Base-by-base conservation (phyloP, 768 basidiomycete genomes). In the Trametes coccinea region DNA sequence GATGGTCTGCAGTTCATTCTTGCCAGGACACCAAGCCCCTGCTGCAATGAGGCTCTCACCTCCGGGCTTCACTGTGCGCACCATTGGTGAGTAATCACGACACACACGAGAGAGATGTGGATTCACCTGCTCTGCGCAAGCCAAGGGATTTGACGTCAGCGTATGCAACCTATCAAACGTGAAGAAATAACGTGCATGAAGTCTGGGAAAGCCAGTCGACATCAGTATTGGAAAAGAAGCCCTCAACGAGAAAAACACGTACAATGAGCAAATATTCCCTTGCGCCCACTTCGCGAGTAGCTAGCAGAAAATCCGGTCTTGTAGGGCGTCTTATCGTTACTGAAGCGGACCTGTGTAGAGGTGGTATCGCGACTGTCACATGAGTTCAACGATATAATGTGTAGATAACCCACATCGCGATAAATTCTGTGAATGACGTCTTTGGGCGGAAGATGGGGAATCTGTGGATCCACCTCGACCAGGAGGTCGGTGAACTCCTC, bases 291-390 rank as follows among this genome's bases (percentile, higher is more conserved):
- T 49, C 97, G 80, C 3, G 93, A 95, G 66, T 95, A 92, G 56
- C 87, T 89, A 0, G 92, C 90, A 0, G 89, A 89, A 34, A 98
- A 81, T 9, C 80, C 80, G 5, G 74, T 83, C 76, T 98, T 98
- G 78, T 99, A 99, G 0, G 96, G 96, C 4, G 96, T 99, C 77
- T 95, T 95, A 71, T 95, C 91, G 59, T 92, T 92, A 70, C 90
- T 93, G 75, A 96, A 97, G 13, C 95, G 84, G 27, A 96, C 73
- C 91, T 93, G 60, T 22, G 22, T 22, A 22, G 22, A 22, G 22
- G 22, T 22, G 22, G 22, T 22, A 22, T 22, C 22, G 22, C 22
- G 22, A 22, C 22, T 22, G 22, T 22, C 22, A 22, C 22, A 22
- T 22, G 22, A 22, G 22, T 22, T 5, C 58, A 47, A 39, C 39